Base-by-base conservation (phyloP, 768 basidiomycete genomes). In the Boletales sp. region DNA sequence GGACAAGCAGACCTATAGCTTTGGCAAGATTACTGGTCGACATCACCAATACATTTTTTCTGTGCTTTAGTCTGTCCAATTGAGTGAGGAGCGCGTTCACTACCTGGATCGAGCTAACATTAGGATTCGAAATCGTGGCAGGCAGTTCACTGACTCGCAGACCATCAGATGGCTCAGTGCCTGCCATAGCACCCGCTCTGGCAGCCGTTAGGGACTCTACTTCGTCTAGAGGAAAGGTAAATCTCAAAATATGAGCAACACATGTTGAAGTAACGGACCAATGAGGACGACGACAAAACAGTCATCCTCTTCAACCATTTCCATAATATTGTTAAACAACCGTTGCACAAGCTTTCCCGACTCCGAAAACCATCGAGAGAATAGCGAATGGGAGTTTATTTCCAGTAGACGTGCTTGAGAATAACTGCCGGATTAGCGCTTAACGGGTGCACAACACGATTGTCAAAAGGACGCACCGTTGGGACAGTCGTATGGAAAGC, bases 341-440 rank as follows among this genome's bases (percentile, higher is more conserved):
- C 88, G 82, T 62, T 98, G 95, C 2, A 99, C 96, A 28, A 99
- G 82, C 68, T 99, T 99, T 14, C 96, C 96, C 0, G 94, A 96
- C 65, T 99, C 96, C 0, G 94, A 97, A 71, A 98, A 99, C 95
- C 96, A 99, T 59, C 94, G 90, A 14, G 92, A 94, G 67, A 99
- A 98, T 14, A 99, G 78, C 2, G 94, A 97, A 70, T 98, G 96
- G 0, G 96, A 94, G 65, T 98, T 98, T 62, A 99, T 96, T 68
- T 99, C 96, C 40, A 99, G 79, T 11, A 99, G 74, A 41, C 92
- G 88, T 33, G 91, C 81, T 67, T 89, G 80, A 0, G 87, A 74
- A 65, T 96, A 99, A 25, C 94, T 95, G 58, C 42, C 34, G 56
- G 45, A 41, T 38, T 35, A 30, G 36, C 35, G 15, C 14, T 56